Evolutionary conservation across 768 basidiomycete genomes (phyloP), one percentile per base, ranked within the genome.

Genomic region (Cystobasidium ongulense): DNA sequence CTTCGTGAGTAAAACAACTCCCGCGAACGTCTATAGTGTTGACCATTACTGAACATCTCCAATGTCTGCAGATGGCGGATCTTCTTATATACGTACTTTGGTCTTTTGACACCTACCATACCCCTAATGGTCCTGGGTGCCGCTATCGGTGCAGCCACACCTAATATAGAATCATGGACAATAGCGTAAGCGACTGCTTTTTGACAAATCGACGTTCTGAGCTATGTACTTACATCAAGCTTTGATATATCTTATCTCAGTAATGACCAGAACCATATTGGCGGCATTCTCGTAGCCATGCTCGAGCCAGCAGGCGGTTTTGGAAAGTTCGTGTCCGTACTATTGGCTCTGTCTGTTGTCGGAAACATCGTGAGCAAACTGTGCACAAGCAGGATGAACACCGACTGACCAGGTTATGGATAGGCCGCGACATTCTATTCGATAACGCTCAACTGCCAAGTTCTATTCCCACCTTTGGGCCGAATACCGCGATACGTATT

Each of bases 391-490:
- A 2, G 38, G 4, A 11, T 36, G 54, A 31, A 72, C 25, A 52
- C 46, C 25, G 18, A 25, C 21, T 61, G 35, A 35, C 62, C 11
- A 27, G 27, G 29, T 66, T 35, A 63, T 70, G 62, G n/a, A n/a
- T 73, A 84, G 79, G 84, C 83, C 71, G 81, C 82, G 77, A 84
- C 84, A 79, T 84, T 84, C 61, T 85, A 85, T 80, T 83, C 83
- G 36, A 82, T 84, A 65, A 84, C 84, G 10, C 79, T 85, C 36
- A 83, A 83, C 10, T 82, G 84, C 77, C 82, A 83, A 75, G 82
- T 84, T 50, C 80, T 85, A 73, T 80, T 81, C 57, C 80, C 80
- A 25, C 83, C 79, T 74, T 79, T 84, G 75, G 83, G 84, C 33
- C 75, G 79, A 43, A 79, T 85, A 59, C 85, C 85, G 1, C 79